Conservation (phyloP, 2,329 filamentous ascomycete genomes). For the Stachybotrys echinatus region DNA sequence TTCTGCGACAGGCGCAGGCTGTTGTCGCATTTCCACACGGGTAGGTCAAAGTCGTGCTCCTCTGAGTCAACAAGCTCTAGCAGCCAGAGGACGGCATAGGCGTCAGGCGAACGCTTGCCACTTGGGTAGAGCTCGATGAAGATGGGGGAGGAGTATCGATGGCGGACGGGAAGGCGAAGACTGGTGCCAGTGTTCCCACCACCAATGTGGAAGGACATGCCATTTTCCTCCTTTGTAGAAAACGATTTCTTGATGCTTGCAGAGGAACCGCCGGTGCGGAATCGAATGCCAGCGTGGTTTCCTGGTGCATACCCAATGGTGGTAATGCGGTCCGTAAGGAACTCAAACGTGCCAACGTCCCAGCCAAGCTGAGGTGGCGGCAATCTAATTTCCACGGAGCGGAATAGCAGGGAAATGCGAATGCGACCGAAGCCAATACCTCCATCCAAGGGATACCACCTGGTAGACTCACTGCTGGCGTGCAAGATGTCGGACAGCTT, state of each 20-base stretch:
- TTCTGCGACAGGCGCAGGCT: slow-evolving; percentile 78
- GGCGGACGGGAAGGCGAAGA: slow-evolving; percentile 80
- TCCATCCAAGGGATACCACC: slow-evolving; percentile 96
- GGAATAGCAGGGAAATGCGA: slow-evolving; percentile 83
- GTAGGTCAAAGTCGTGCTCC: slow-evolving; percentile 73
- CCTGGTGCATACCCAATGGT: slow-evolving; percentile 57
- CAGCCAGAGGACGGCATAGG: slow-evolving; percentile 81
- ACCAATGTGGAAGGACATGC: slow-evolving; percentile 43
- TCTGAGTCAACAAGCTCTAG: slow-evolving; percentile 79
- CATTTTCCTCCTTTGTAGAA: slow-evolving; percentile 56
- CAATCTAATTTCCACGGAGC: slow-evolving; percentile 78
- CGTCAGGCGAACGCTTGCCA: slow-evolving; percentile 64
- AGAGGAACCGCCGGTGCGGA: slow-evolving; percentile 80
- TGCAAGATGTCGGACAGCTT: slow-evolving; percentile 85
- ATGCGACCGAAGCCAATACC: slow-evolving; percentile 89
- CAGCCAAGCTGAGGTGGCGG: slow-evolving; percentile 85
- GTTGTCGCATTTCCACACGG: slow-evolving; percentile 80
- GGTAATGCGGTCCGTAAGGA: slow-evolving; percentile 65
- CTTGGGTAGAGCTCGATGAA: slow-evolving; percentile 78
- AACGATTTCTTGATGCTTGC: slow-evolving; percentile 60
- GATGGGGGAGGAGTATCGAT: slow-evolving; percentile 83
- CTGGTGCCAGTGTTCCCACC: slow-evolving; percentile 32
- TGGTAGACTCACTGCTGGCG: slow-evolving; percentile 76
- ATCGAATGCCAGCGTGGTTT: slow-evolving; percentile 67
- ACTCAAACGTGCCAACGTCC: slow-evolving; percentile 94